Evolutionary conservation across 108 stramenopile genomes (phyloP), one percentile per base, ranked within the genome.

Genomic region (Cylindrotheca closterium): DNA sequence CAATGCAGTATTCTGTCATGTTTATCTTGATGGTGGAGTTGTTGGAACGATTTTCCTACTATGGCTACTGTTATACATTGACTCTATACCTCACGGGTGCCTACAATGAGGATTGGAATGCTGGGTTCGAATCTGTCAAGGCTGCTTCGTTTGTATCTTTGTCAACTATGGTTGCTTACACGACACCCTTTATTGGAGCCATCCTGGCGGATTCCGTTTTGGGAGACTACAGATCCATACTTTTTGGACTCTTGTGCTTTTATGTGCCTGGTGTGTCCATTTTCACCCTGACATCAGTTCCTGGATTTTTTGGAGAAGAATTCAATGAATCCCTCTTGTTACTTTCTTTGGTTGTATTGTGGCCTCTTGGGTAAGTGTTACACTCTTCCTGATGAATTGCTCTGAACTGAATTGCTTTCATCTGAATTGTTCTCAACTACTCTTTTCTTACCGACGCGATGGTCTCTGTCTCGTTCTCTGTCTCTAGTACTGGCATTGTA

Each of bases 171-270:
- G 78, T 91, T n/a, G 89, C 89, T n/a, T 91, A 87, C 67, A 78
- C 89, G 8, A 74, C 86, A 0, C 89, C 89, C 12, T 91, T 91
- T 53, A n/a, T 91, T 2, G 89, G 89, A 23, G 89, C 89, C n/a
- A 64, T 73, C 51, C 58, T 91, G 0, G 82, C 86, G 2, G 89
- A 91, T 58, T 73, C 70, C 3, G 42, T 91, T 2, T 65, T 84
- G 18, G 89, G 89, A 25, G 86, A 85, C 18, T 86, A 87, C 71
- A 55, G 53, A 22, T 79, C 84, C 5, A 83, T 91, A n/a, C 29
- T 91, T 0, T 3, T 83, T 4, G 84, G 84, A 48, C 69, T 80
- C 1, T 32, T 79, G 32, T 23, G 56, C 7, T 84, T 87, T 45
- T 91, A 91, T 68, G 69, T 91, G 32, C 89, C 89, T 1, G 89